Conservation (phyloP, 202 grass and related monocot species). For the Setaria italica region DNA sequence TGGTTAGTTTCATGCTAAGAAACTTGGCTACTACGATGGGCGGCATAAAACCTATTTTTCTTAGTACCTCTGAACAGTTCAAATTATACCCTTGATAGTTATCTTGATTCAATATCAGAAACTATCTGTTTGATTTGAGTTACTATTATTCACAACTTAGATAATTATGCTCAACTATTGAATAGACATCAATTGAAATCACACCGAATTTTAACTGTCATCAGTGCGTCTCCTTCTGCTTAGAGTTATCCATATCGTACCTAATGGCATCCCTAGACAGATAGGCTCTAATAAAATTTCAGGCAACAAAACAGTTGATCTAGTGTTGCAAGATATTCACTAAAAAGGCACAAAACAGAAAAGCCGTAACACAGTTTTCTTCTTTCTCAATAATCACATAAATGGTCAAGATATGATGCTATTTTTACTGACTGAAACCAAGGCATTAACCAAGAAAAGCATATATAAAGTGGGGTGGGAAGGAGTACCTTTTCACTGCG, state of each 20-base stretch:
- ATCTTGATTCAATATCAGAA: slow-evolving; percentile 2
- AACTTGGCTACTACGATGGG: not conserved
- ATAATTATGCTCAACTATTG: not conserved
- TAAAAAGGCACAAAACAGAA: not conserved
- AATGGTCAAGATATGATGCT: not conserved
- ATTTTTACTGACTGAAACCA: not conserved
- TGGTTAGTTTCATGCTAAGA: not conserved
- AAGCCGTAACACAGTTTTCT: slow-evolving; percentile 1
- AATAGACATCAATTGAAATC: slow-evolving; percentile 28
- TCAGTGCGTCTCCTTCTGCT: not conserved
- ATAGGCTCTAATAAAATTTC: slow-evolving; percentile 8
- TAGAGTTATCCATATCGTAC: slow-evolving; percentile 8
- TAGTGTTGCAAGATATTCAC: slow-evolving; percentile 2
- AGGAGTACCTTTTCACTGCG: slow-evolving; percentile 83
- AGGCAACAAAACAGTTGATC: not conserved
- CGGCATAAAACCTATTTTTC: slow-evolving; percentile 19
- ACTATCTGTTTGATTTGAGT: slow-evolving; percentile 17
- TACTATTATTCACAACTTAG: slow-evolving; percentile 2
- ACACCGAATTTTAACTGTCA: not conserved
- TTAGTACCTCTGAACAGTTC: not conserved
- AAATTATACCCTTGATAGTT: slow-evolving; percentile 7
- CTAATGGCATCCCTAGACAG: slow-evolving; percentile 13
- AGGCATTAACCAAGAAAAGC: not conserved
- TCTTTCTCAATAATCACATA: slow-evolving; percentile 36
- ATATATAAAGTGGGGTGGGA: slow-evolving; percentile 16